Conservation (phyloP, 2,329 filamentous ascomycete species). For the Exserohilum rostratum region DNA sequence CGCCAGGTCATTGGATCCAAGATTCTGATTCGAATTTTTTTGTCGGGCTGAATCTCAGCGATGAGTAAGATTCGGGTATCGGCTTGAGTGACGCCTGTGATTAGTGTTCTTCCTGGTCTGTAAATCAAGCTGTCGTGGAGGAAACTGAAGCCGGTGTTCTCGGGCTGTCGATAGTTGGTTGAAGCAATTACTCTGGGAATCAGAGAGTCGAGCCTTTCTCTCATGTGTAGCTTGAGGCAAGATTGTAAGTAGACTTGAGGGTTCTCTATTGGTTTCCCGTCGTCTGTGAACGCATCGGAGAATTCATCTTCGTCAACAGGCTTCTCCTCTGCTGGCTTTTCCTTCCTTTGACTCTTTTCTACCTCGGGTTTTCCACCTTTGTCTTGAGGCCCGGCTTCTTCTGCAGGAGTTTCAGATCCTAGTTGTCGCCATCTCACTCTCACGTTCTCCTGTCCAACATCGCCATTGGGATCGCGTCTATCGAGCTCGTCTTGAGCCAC, state of each 20-base stretch:
- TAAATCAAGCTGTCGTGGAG: background rate
- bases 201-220: background rate
- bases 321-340: background rate
- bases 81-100: background rate
- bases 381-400: too few species aligned
- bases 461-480: constrained; percentile 3
- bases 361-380: background rate
- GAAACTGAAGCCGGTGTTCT: constrained; percentile 11
- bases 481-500: background rate
- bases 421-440: background rate
- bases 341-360: background rate
- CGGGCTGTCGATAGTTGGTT: constrained; percentile 12
- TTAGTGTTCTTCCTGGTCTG: constrained; percentile 14
- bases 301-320: background rate
- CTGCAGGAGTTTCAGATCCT: background rate
- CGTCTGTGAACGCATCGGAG: constrained; percentile 8
- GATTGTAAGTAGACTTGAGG: background rate
- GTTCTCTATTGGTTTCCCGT: background rate
- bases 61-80: constrained; percentile 4
- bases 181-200: constrained; percentile 13
- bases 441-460: background rate
- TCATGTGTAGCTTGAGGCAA: background rate
- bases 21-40: constrained; percentile 9
- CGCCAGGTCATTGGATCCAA: constrained; percentile 16
- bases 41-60: background rate